Conservation (phyloP, 2,329 filamentous ascomycete species). For the Delphinella strobiligena region DNA sequence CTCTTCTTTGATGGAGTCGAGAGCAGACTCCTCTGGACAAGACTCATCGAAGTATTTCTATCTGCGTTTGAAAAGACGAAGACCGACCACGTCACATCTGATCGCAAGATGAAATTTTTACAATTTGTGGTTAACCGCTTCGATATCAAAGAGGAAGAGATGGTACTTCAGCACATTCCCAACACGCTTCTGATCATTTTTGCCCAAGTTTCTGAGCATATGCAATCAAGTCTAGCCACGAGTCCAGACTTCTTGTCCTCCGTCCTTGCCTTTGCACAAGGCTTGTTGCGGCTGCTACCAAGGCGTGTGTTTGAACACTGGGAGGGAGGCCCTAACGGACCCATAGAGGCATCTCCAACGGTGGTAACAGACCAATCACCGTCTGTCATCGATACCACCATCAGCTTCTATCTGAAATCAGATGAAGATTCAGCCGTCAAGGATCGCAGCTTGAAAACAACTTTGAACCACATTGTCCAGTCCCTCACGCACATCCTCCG, state of each 20-base stretch:
- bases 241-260: conserved; percentile 12
- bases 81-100: conserved; percentile 46
- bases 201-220: conserved; percentile 23
- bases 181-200: conserved; percentile 52
- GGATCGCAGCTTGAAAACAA: background rate
- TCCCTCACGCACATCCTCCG: background rate
- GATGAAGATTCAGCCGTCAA: background rate
- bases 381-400: background rate
- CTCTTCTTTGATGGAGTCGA: conserved; percentile 97
- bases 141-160: conserved; percentile 91
- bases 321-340: too few species aligned
- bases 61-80: conserved; percentile 24
- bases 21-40: conserved; percentile 71
- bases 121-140: conserved; percentile 78
- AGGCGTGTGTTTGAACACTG: conserved; percentile 4
- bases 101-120: conserved; percentile 56
- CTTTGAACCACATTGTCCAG: background rate
- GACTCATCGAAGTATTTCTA: conserved; percentile 14
- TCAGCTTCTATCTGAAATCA: background rate
- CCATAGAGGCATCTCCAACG: too few species aligned
- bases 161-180: conserved; percentile 78
- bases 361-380: background rate
- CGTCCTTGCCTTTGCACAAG: conserved; percentile 9
- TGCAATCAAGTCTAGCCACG: background rate
- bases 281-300: conserved; percentile 16